Conservation (phyloP, 352 stramenopile species). For the Pythium brassicae region DNA sequence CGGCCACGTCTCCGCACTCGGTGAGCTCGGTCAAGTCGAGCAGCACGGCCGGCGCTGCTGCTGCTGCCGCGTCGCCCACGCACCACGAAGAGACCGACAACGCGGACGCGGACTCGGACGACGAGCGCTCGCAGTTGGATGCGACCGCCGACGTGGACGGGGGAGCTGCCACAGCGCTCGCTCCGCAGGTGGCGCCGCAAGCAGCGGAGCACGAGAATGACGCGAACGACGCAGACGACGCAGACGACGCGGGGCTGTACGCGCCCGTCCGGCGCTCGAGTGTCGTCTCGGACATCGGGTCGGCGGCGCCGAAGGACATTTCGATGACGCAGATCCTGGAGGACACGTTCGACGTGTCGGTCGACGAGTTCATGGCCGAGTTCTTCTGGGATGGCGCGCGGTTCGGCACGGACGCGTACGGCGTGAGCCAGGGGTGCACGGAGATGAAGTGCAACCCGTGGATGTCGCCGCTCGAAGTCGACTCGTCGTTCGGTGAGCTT, state of each 20-base stretch:
- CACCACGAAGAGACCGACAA: slow-evolving; percentile 9
- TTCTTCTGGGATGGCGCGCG: slow-evolving; percentile 65
- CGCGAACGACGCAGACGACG: background rate
- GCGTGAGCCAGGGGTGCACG: slow-evolving; percentile 49
- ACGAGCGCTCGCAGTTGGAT: background rate
- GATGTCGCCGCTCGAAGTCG: slow-evolving; percentile 41
- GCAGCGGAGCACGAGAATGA: background rate
- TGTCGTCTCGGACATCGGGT: slow-evolving; percentile 60
- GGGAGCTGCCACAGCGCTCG: background rate
- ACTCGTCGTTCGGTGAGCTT: slow-evolving; percentile 28
- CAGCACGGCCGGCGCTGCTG: background rate
- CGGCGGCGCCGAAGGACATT: slow-evolving; percentile 59
- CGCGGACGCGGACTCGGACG: slow-evolving; percentile 1
- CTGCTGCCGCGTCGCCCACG: background rate
- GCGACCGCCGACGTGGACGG: background rate
- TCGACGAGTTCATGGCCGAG: slow-evolving; percentile 61
- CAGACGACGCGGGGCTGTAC: background rate
- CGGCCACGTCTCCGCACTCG: background rate
- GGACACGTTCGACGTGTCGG: slow-evolving; percentile 52
- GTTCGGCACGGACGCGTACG: slow-evolving; percentile 71
- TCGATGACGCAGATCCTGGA: slow-evolving; percentile 72
- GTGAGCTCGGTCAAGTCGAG: background rate
- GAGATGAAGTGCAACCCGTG: slow-evolving; percentile 75
- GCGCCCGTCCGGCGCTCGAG: slow-evolving; percentile 21
- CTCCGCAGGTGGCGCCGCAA: background rate